Evolutionary conservation across 768 basidiomycete species (phyloP).

Genomic region (Steccherinum ochraceum): DNA sequence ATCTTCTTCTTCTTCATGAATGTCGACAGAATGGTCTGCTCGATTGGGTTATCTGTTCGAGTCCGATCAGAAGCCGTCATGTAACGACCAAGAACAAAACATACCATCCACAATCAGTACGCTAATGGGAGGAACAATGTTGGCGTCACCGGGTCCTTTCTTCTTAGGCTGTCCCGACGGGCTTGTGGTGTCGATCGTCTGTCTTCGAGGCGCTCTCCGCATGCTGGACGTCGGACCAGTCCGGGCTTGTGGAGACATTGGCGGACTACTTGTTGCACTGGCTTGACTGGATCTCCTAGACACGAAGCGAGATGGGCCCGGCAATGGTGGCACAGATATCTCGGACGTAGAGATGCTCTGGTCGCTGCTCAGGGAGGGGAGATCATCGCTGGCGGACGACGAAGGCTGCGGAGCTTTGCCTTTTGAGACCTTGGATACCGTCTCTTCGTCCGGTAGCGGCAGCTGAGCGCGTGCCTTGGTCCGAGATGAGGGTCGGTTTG

Average conservation of each 20-base stretch:
- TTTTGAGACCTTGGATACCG: background rate
- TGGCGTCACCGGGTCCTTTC: conserved; percentile 49
- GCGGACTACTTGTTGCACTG: conserved; percentile 12
- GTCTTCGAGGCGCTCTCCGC: conserved; percentile 27
- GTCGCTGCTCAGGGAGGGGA: conserved; percentile 1
- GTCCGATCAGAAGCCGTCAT: background rate
- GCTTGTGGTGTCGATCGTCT: conserved; percentile 22
- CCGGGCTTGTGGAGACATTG: conserved; percentile 19
- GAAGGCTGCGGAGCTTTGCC: conserved; percentile 12
- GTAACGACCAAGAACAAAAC: conserved; percentile 22
- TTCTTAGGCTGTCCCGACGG: conserved; percentile 36
- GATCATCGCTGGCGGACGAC: conserved; percentile 3
- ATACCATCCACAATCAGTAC: conserved; percentile 96
- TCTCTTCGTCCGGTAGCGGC: background rate
- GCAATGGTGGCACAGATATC: background rate
- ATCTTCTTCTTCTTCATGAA: conserved; percentile 97
- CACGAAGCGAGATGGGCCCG: background rate
- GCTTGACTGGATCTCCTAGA: conserved; percentile 11
- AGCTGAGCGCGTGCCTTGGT: background rate
- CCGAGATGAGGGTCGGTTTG: background rate
- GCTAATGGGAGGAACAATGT: conserved; percentile 92
- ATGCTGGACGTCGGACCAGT: conserved; percentile 16
- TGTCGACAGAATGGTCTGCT: conserved; percentile 94
- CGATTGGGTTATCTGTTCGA: conserved; percentile 88
- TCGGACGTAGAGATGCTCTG: background rate